phyloP scores from a whole-genome alignment of 1,284 basidiomycete species.

The Trichosporon sp. region DNA sequence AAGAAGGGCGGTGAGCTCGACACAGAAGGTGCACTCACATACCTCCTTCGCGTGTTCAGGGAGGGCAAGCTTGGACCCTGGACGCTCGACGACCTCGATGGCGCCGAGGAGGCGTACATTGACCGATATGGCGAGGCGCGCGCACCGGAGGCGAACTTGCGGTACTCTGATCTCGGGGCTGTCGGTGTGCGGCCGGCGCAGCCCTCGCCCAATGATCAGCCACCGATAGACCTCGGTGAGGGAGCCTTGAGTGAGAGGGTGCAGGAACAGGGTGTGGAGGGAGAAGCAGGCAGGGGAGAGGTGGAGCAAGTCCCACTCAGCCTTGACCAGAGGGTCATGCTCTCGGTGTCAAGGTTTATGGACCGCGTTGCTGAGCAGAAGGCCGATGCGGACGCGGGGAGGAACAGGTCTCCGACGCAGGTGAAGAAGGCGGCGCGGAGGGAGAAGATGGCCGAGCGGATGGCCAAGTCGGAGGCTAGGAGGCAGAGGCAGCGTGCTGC shows the following conservation, averaged over 20 bases:
- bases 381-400: constrained; percentile 17
- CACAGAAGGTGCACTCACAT: constrained; percentile 62
- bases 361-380: constrained; percentile 7
- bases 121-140: neutral
- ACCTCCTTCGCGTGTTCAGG: constrained; percentile 80
- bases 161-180: neutral
- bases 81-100: constrained; percentile 51
- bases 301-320: neutral
- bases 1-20: constrained; percentile 68
- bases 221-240: neutral
- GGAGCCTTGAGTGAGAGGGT: neutral
- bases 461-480: constrained; percentile 6
- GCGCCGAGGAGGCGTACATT: constrained; percentile 8
- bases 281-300: neutral
- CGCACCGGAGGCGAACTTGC: neutral
- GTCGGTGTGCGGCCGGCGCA: neutral
- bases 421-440: constrained; percentile 12
- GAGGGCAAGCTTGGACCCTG: constrained; percentile 56
- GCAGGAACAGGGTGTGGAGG: neutral
- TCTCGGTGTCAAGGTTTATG: constrained; percentile 7
- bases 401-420: constrained; percentile 15
- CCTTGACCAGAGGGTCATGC: constrained; percentile 5
- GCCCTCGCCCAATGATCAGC: neutral
- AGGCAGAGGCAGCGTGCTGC: neutral
- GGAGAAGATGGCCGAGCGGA: constrained; percentile 13